These are phyloP conservation scores for Kwoniella sp. DNA, from an alignment of 768 basidiomycete species.

Conservation along the genomic window DNA sequence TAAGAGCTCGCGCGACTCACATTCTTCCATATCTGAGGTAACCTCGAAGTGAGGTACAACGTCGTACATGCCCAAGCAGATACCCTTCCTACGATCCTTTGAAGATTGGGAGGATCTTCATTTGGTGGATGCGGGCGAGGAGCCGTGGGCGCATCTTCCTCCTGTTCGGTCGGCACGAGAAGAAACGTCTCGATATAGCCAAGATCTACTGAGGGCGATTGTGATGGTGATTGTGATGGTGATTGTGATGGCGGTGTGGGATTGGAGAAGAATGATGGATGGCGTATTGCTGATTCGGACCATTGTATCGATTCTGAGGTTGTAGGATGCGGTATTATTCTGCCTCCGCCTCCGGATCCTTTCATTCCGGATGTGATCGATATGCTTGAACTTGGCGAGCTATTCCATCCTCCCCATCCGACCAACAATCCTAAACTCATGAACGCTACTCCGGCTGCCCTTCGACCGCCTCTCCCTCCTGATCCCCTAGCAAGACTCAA, in stretches of 20 bases:
- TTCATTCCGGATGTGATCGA: too few species aligned
- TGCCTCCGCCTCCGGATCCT: not conserved
- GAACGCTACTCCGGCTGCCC: slow-evolving; percentile 77
- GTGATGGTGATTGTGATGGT: too few species aligned
- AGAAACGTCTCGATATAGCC: not conserved
- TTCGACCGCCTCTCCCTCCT: slow-evolving; percentile 62
- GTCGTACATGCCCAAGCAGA: slow-evolving; percentile 94
- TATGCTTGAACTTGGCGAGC: not conserved
- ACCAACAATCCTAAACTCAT: slow-evolving; percentile 75
- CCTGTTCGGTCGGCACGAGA: not conserved
- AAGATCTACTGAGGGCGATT: too few species aligned
- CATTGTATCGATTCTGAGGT: not conserved
- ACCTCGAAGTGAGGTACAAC: slow-evolving; percentile 84
- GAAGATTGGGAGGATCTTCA: slow-evolving; percentile 27
- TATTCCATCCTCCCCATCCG: slow-evolving; percentile 61
- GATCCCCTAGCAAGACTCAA: slow-evolving; percentile 44
- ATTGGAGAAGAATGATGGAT: slow-evolving; percentile 14
- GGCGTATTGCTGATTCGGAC: slow-evolving; percentile 1
- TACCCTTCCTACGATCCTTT: slow-evolving; percentile 80
- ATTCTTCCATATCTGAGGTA: slow-evolving; percentile 99
- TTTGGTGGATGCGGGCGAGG: slow-evolving; percentile 21
- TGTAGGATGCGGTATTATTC: not conserved
- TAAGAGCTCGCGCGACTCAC: slow-evolving; percentile 61
- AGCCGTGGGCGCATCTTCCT: not conserved
- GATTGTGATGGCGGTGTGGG: too few species aligned